Evolutionary conservation across 2,329 filamentous ascomycete species (phyloP), one percentile per base, ranked within the genome.

Genomic region (Tolypocladium endophyticum): DNA sequence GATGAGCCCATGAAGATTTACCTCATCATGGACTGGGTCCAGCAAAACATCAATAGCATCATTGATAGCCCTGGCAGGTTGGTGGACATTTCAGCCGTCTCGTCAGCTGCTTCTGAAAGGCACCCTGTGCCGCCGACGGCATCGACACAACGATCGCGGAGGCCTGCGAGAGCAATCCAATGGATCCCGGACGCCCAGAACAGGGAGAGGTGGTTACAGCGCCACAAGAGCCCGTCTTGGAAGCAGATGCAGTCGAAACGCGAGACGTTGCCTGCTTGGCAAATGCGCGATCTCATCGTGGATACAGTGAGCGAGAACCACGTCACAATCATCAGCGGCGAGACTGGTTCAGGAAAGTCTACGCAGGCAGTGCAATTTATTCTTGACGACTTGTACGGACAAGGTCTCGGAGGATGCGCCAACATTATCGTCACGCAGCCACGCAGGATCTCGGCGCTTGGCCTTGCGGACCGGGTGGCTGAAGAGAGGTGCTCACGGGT

Each of bases 371-470:
- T 97, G 39, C 94, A 99, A 72, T 99, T 97, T 72, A 82, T 99
- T 52, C 80, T 99, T 1, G 94, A 99, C 68, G 90, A 97, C 66
- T 78, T 97, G 63, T 96, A 97, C 66, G 80, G 83, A 62, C 81
- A 83, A 54, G 84, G 87, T 9, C 79, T 95, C 11, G 94, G 93
- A 2, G 83, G 83, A 16, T 84, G 84, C 16, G 89, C 87, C 38
- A 97, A 95, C 68, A 96, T 99, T 63, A 86, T 99, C 61, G 96
- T 96, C 68, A 99, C 94, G 0, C 94, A 99, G 68, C 94, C 94
- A 28, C 86, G 94, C 60, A 85, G 94, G 71, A 97, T 99, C 62
- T 97, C 93, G 35, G 94, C 94, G 2, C 82, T 99, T 12, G 92
- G 94, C 56, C 81, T 99, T 61, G 95, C 94, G 2, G 94, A 99